Conservation (phyloP, 192 early-diverging fungal genomes). For the Backusella westeae region DNA sequence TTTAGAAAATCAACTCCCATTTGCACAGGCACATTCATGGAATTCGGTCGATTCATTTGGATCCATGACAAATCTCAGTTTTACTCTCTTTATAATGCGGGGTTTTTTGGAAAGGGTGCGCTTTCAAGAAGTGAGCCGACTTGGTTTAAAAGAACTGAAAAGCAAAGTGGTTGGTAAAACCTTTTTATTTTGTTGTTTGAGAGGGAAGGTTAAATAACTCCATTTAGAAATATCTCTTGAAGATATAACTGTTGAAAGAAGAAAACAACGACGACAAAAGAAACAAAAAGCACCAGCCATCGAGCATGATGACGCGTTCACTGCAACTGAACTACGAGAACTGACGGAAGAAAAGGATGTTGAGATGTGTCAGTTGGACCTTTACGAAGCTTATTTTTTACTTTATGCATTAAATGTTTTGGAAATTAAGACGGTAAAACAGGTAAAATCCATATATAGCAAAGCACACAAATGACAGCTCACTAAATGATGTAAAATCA, state of each 20-base stretch:
- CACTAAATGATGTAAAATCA: neutral
- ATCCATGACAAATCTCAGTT: neutral
- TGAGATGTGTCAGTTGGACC: conserved; percentile 68
- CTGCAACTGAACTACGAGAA: neutral
- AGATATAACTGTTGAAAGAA: conserved; percentile 39
- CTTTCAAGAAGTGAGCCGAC: conserved; percentile 80
- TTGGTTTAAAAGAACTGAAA: conserved; percentile 47
- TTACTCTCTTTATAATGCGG: conserved; percentile 48
- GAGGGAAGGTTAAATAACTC: neutral
- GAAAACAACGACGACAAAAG: conserved; percentile 15
- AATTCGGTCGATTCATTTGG: conserved; percentile 28
- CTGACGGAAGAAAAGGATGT: conserved; percentile 21
- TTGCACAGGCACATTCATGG: conserved; percentile 13
- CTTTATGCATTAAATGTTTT: conserved; percentile 56
- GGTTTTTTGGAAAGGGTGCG: conserved; percentile 41
- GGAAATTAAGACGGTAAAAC: conserved; percentile 26
- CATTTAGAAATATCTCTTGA: conserved; percentile 29
- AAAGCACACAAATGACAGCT: neutral
- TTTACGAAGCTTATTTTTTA: conserved; percentile 77
- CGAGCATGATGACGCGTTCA: conserved; percentile 4
- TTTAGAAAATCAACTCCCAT: neutral
- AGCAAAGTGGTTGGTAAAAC: neutral
- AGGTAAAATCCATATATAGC: neutral
- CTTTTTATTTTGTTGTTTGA: neutral
- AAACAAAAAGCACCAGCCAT: neutral